These are phyloP conservation scores for Microstroma glucosiphilum DNA, from an alignment of 1,284 basidiomycete genomes.

Conservation along the genomic window DNA sequence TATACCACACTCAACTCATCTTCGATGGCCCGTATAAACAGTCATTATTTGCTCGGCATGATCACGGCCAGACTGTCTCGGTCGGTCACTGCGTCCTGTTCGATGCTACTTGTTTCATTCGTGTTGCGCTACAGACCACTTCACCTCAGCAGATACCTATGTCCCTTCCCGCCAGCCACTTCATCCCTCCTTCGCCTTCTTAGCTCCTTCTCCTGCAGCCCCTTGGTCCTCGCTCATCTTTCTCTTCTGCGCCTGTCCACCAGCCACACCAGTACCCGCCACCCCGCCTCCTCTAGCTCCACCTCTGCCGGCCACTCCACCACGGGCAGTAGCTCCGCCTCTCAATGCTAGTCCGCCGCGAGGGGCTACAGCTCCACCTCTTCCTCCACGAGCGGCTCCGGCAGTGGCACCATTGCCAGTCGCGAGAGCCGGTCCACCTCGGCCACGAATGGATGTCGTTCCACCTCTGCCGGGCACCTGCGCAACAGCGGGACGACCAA, in stretches of 20 bases:
- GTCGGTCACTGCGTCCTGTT: not conserved
- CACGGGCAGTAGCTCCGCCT: not conserved
- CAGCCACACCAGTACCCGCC: not conserved
- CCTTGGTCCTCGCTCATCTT: not conserved
- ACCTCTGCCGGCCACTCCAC: constrained; percentile 4
- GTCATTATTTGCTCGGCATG: no score
- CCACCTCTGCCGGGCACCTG: not conserved
- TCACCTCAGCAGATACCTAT: not conserved
- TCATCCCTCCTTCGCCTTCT: constrained; percentile 4
- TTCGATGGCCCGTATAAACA: no score
- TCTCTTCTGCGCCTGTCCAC: not conserved
- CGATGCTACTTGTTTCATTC: not conserved
- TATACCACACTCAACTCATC: no score
- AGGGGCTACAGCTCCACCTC: constrained; percentile 5
- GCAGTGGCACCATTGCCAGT: not conserved
- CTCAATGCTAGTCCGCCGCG: not conserved
- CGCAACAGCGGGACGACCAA: no score
- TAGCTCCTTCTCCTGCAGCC: not conserved
- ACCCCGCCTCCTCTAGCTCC: not conserved
- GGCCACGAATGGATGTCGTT: not conserved
- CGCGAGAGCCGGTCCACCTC: not conserved
- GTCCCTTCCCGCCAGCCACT: not conserved
- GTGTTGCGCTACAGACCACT: not conserved
- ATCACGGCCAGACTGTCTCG: no score
- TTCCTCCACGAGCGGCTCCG: not conserved